Evolutionary conservation across 257 asterid species (phyloP).

Genomic region (Osmanthus fragrans): DNA sequence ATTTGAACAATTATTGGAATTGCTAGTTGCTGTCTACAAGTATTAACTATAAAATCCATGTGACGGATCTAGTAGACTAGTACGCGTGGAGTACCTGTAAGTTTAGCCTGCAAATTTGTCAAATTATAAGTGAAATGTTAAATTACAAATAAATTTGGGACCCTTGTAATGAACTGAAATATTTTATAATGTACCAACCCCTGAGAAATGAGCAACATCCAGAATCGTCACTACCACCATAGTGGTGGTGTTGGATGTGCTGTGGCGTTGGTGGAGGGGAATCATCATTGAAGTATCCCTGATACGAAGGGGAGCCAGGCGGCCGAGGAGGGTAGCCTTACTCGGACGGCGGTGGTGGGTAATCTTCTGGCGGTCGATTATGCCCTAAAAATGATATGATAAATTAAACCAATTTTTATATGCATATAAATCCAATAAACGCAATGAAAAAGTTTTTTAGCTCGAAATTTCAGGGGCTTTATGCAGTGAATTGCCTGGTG

Average conservation of each 20-base stretch:
- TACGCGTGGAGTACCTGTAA: too few species aligned
- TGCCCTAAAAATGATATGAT: slow-evolving; percentile 22
- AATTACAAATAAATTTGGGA: too few species aligned
- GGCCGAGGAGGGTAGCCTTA: slow-evolving; percentile 31
- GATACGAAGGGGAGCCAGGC: slow-evolving; percentile 27
- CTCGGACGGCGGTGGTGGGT: slow-evolving; percentile 8
- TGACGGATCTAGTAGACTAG: too few species aligned
- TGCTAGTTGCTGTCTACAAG: too few species aligned
- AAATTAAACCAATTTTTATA: not conserved
- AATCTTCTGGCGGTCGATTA: slow-evolving; percentile 3
- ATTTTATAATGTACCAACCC: slow-evolving; percentile 25
- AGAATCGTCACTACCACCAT: slow-evolving; percentile 8
- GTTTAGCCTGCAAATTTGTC: not conserved
- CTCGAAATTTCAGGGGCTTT: too few species aligned
- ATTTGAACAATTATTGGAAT: too few species aligned
- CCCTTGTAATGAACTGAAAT: not conserved
- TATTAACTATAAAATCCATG: too few species aligned
- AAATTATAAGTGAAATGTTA: too few species aligned
- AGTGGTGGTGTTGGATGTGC: not conserved
- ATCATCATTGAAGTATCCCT: slow-evolving; percentile 36
- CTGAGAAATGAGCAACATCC: slow-evolving; percentile 28
- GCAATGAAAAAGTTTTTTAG: not conserved
- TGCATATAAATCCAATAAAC: not conserved
- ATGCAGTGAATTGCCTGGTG: slow-evolving; percentile 30
- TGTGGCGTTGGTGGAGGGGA: slow-evolving; percentile 33